Conservation (phyloP, 164 flowering plant species). For the Pachysandra terminalis region DNA sequence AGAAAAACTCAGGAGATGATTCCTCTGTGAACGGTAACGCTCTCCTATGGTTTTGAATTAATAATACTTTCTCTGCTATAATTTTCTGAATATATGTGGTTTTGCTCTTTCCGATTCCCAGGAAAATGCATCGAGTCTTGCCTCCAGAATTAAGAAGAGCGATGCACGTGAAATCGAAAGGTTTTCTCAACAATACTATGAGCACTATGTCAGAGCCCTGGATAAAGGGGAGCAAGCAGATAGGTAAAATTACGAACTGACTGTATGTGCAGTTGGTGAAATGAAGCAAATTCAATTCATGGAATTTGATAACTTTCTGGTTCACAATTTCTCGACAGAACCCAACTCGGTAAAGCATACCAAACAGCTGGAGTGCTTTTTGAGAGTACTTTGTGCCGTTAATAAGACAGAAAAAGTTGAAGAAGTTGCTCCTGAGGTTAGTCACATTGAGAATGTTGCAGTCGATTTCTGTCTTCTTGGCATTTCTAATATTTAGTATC, state of each 20-base stretch:
- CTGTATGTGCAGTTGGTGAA: background rate
- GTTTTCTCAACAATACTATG: slow-evolving; percentile 87
- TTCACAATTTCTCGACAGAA: slow-evolving; percentile 39
- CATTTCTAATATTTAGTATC: background rate
- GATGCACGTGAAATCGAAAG: slow-evolving; percentile 93
- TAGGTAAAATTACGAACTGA: slow-evolving; percentile 40
- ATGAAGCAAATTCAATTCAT: too few species aligned
- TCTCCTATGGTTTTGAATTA: too few species aligned
- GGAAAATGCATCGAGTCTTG: slow-evolving; percentile 89
- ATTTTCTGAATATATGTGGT: background rate
- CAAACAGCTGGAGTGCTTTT: slow-evolving; percentile 96
- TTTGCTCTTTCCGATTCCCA: slow-evolving; percentile 18
- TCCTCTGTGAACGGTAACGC: background rate
- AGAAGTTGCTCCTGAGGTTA: slow-evolving; percentile 97
- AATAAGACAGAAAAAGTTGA: slow-evolving; percentile 91
- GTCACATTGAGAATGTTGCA: slow-evolving; percentile 4
- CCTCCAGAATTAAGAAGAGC: slow-evolving; percentile 81
- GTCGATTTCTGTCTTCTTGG: too few species aligned
- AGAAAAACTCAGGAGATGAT: too few species aligned
- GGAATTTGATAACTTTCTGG: background rate
- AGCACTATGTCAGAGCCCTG: slow-evolving; percentile 76
- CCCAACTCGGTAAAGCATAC: slow-evolving; percentile 91
- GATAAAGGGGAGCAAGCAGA: slow-evolving; percentile 95
- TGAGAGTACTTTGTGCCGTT: slow-evolving; percentile 97
- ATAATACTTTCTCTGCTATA: background rate